Evolutionary conservation across 331 rosid genomes (phyloP).

Genomic region (Pyrus hybrid): DNA sequence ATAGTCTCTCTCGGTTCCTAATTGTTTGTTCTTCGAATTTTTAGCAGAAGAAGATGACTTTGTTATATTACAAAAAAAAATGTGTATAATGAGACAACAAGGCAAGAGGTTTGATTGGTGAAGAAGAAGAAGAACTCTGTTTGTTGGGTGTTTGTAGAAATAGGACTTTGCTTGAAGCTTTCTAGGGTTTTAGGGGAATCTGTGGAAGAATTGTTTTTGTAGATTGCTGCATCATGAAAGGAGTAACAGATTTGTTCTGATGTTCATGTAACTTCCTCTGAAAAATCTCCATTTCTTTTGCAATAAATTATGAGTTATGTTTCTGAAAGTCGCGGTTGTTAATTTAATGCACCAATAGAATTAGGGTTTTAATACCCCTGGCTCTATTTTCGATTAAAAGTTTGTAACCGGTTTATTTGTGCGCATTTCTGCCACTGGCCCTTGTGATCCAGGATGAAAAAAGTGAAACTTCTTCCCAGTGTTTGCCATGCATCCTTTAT

Average conservation of each 20-base stretch:
- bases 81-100: constrained; percentile 31
- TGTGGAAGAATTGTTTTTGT: constrained; percentile 9
- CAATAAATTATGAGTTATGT: background rate
- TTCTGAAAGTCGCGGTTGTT: background rate
- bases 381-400: too few species aligned
- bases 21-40: constrained; percentile 74
- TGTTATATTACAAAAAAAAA: constrained; percentile 28
- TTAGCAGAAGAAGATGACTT: constrained; percentile 77
- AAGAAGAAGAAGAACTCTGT: constrained; percentile 30
- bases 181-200: constrained; percentile 18
- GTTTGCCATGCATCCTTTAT: too few species aligned
- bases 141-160: constrained; percentile 34
- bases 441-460: background rate
- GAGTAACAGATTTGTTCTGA: constrained; percentile 8
- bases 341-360: background rate
- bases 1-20: constrained; percentile 56
- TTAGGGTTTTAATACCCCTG: too few species aligned
- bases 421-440: background rate
- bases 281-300: background rate
- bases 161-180: constrained; percentile 30
- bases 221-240: constrained; percentile 6
- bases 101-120: constrained; percentile 31
- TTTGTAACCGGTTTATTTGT: too few species aligned
- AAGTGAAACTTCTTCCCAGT: too few species aligned
- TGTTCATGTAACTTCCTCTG: background rate